Conservation (phyloP, 176 grass and related monocot species). For the Tillandsia leiboldiana region DNA sequence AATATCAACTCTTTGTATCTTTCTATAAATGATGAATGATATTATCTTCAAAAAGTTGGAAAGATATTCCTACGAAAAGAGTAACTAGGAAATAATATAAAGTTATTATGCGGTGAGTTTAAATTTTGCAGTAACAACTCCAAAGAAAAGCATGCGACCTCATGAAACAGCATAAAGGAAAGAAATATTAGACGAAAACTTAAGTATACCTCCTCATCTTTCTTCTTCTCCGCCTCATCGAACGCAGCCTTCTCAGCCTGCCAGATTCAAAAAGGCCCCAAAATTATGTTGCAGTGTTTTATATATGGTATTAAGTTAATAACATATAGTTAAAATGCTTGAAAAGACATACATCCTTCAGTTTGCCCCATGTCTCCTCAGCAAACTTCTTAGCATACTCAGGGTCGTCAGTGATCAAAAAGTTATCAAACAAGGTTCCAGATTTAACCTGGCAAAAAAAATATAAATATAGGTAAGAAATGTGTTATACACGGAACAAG, state of each 20-base stretch:
- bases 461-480: not conserved
- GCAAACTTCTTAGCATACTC: slow-evolving; percentile 66
- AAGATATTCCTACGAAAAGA: too few relatives aligned
- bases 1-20: not conserved
- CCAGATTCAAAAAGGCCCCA: not conserved
- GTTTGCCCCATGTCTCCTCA: slow-evolving; percentile 76
- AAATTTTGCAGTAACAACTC: too few relatives aligned
- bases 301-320: not conserved
- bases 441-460: slow-evolving; percentile 64
- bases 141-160: not conserved
- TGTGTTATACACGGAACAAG: not conserved
- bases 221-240: slow-evolving; percentile 69
- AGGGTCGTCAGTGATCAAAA: slow-evolving; percentile 70
- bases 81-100: too few relatives aligned
- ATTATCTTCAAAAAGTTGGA: too few relatives aligned
- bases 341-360: slow-evolving; percentile 46
- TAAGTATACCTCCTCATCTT: slow-evolving; percentile 44
- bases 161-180: not conserved
- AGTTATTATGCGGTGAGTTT: too few relatives aligned
- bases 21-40: too few relatives aligned
- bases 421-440: slow-evolving; percentile 81
- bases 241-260: slow-evolving; percentile 79
- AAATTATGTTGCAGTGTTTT: slow-evolving; percentile 5
- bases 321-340: not conserved
- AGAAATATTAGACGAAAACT: not conserved